A percentile compares a stretch with the other conserved stretches of the same genome.
These are phyloP conservation scores for Abrus precatorius DNA, from an alignment of 306 rosid species.

Conservation along the genomic window DNA sequence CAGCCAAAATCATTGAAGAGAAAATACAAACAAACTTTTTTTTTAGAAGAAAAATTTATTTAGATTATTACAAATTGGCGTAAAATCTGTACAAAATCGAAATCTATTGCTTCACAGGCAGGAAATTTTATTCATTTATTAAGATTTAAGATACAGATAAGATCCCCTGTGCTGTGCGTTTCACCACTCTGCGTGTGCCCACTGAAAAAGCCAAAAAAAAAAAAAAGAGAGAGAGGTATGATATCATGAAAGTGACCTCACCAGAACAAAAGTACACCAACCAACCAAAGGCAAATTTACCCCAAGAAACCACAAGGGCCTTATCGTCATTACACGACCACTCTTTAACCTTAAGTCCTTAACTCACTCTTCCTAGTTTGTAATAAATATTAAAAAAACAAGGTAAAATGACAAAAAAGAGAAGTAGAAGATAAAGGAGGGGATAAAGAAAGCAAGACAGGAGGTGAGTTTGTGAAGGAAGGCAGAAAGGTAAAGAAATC, in stretches of 20 bases:
- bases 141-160: constrained; percentile 21
- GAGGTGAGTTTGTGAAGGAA: constrained; percentile 52
- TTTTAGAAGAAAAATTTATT: neutral
- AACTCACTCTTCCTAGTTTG: neutral
- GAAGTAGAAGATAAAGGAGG: neutral
- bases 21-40: neutral
- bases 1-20: constrained; percentile 36
- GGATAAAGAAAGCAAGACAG: constrained; percentile 33
- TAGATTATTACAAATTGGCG: neutral
- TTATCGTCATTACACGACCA: neutral
- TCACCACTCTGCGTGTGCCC: constrained; percentile 29
- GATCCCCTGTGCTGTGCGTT: constrained; percentile 4
- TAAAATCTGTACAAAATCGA: constrained; percentile 18
- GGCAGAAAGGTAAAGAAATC: constrained; percentile 49
- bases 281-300: constrained; percentile 22
- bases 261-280: constrained; percentile 42
- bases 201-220: neutral
- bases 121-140: constrained; percentile 7
- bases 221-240: neutral
- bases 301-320: constrained; percentile 3
- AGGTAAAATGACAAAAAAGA: neutral
- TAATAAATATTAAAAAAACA: neutral
- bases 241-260: constrained; percentile 48
- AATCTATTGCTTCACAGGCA: constrained; percentile 17
- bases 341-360: neutral